Evolutionary conservation across 257 asterid genomes (phyloP).

Genomic region (Thymus mandschuricus): DNA sequence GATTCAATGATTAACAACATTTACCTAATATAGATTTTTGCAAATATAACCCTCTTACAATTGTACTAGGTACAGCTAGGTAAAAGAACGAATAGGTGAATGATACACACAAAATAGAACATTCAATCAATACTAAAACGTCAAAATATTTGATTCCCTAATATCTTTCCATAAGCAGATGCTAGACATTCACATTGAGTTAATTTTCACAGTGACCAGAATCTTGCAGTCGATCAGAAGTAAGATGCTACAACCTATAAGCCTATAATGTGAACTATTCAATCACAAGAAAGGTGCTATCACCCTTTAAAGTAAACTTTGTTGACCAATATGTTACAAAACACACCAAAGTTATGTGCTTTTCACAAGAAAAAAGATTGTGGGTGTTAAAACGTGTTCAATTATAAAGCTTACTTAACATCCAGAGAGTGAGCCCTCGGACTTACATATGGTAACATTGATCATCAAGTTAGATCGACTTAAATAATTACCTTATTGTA

Average conservation of each 20-base stretch:
- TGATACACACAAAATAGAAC: background rate
- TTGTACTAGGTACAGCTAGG: constrained; percentile 16
- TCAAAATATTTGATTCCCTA: background rate
- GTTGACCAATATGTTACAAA: background rate
- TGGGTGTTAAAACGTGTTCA: background rate
- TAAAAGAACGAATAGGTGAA: background rate
- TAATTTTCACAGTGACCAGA: constrained; percentile 1
- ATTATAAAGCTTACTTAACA: background rate
- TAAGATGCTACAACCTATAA: background rate
- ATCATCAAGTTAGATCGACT: constrained; percentile 13
- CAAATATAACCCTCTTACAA: background rate
- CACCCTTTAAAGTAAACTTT: background rate
- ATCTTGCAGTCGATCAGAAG: background rate
- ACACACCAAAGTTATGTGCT: background rate
- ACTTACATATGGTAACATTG: background rate
- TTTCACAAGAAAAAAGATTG: background rate
- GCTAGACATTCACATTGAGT: constrained; percentile 12
- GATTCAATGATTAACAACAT: constrained; percentile 3
- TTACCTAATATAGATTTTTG: background rate
- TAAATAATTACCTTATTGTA: constrained; percentile 55
- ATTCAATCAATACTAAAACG: background rate
- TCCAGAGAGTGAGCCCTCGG: background rate
- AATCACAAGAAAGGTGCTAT: background rate
- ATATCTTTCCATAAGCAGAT: constrained; percentile 16
- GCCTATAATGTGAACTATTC: background rate